Evolutionary conservation across 768 basidiomycete species (phyloP).

Genomic region (Termitomyces sp.): DNA sequence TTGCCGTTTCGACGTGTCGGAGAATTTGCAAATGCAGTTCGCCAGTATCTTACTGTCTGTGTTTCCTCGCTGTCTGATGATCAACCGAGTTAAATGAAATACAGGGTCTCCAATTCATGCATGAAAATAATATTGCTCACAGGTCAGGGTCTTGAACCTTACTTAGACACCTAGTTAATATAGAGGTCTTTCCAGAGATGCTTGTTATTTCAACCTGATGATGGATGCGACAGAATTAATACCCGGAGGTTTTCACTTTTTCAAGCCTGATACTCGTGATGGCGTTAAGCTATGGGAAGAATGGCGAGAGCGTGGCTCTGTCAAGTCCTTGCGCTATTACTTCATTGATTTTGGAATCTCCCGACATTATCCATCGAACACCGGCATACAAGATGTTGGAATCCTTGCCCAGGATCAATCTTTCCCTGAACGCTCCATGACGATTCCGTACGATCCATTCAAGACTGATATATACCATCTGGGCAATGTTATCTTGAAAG

Average conservation of each 20-base stretch:
- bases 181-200: slow-evolving; percentile 1
- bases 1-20: too few species aligned
- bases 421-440: slow-evolving; percentile 25
- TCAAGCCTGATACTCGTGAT: slow-evolving; percentile 8
- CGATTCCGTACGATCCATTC: slow-evolving; percentile 29
- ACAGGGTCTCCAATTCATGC: slow-evolving; percentile 19
- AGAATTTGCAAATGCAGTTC: too few species aligned
- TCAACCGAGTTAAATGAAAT: neutral
- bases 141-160: slow-evolving; percentile 2
- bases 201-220: slow-evolving; percentile 25
- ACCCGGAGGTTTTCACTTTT: slow-evolving; percentile 19
- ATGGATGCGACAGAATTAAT: slow-evolving; percentile 24
- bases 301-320: slow-evolving; percentile 20
- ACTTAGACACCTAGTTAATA: neutral
- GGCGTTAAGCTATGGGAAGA: slow-evolving; percentile 6
- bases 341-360: slow-evolving; percentile 35
- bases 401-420: slow-evolving; percentile 36
- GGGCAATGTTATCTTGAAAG: slow-evolving; percentile 21
- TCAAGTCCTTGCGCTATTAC: slow-evolving; percentile 26
- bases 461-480: slow-evolving; percentile 38
- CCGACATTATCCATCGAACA: slow-evolving; percentile 14
- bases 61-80: neutral
- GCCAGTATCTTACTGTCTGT: too few species aligned
- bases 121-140: slow-evolving; percentile 17
- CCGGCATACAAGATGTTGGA: slow-evolving; percentile 16